Percentiles rank a stretch among this genome's conserved stretches.
These are phyloP conservation scores for Fusarium sulawesiense DNA, from an alignment of 2,329 filamentous ascomycete genomes.

Conservation along the genomic window DNA sequence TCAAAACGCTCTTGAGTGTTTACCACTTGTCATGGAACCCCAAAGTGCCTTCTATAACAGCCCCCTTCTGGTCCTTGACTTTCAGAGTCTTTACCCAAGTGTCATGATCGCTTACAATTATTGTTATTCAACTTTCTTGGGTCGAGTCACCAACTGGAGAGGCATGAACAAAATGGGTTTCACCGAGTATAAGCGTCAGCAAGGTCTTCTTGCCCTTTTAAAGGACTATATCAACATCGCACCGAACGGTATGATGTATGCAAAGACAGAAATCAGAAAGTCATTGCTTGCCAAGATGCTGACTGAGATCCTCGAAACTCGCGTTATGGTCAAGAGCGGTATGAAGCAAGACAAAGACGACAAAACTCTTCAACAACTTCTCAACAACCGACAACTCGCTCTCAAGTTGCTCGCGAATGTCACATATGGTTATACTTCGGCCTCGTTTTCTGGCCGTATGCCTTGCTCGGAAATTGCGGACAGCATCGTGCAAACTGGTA, in stretches of 20 bases:
- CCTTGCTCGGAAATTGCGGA: conserved; percentile 98
- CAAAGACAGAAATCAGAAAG: conserved; percentile 84
- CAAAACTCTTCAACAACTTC: conserved; percentile 82
- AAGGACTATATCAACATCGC: conserved; percentile 90
- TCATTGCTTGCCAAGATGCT: conserved; percentile 96
- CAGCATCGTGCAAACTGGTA: conserved; percentile 95
- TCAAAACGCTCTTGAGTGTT: conserved; percentile 93
- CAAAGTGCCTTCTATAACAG: conserved; percentile 94
- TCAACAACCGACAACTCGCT: conserved; percentile 94
- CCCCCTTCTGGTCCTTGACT: conserved; percentile 90
- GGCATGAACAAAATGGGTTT: conserved; percentile 96
- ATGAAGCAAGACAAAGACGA: conserved; percentile 96
- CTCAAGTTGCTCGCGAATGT: conserved; percentile 98
- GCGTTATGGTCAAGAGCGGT: conserved; percentile 96
- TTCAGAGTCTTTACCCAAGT: conserved; percentile 95
- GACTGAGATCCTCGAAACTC: conserved; percentile 92
- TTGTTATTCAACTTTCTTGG: conserved; percentile 96
- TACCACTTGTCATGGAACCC: conserved; percentile 97
- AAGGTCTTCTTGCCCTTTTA: conserved; percentile 79
- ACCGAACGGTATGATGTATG: conserved; percentile 97
- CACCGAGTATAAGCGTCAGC: conserved; percentile 82
- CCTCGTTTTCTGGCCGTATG: conserved; percentile 96
- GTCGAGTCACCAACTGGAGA: conserved; percentile 87
- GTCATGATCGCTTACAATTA: conserved; percentile 99
- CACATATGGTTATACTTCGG: conserved; percentile 97